Evolutionary conservation across 108 stramenopile species (phyloP).

Genomic region (Chaetoceros tenuissimus): DNA sequence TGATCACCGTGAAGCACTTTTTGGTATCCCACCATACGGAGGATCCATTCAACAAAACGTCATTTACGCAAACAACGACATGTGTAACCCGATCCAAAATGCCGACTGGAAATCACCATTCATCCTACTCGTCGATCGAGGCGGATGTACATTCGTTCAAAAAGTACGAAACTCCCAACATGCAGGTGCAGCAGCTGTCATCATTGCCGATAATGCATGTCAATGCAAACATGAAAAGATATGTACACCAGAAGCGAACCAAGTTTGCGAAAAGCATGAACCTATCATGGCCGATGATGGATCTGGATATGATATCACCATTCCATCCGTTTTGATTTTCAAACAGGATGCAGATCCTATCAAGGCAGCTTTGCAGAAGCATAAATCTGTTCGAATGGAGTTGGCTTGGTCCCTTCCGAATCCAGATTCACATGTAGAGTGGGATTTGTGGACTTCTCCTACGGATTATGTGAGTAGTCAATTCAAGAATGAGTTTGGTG

Average conservation of each 20-base stretch:
- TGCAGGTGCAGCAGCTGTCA: slow-evolving; percentile 78
- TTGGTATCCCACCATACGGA: slow-evolving; percentile 91
- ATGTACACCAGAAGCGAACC: slow-evolving; percentile 25
- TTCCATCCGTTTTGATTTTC: slow-evolving; percentile 79
- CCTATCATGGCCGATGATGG: slow-evolving; percentile 98
- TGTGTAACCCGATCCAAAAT: slow-evolving; percentile 48
- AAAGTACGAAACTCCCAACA: slow-evolving; percentile 93
- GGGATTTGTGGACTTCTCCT: slow-evolving; percentile 83
- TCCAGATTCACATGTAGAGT: slow-evolving; percentile 80
- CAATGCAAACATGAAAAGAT: slow-evolving; percentile 51
- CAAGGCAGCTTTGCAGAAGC: slow-evolving; percentile 39
- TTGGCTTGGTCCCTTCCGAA: slow-evolving; percentile 80
- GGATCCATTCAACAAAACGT: slow-evolving; percentile 70
- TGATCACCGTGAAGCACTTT: slow-evolving; percentile 89
- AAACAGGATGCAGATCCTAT: slow-evolving; percentile 67
- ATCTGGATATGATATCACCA: slow-evolving; percentile 82
- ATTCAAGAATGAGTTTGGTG: slow-evolving; percentile 76
- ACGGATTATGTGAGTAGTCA: slow-evolving; percentile 41
- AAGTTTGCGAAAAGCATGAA: slow-evolving; percentile 59
- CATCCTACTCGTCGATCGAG: slow-evolving; percentile 90
- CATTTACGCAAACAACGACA: slow-evolving; percentile 58
- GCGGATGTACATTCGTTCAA: slow-evolving; percentile 84
- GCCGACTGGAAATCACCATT: slow-evolving; percentile 74
- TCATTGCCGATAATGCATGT: slow-evolving; percentile 91
- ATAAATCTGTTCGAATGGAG: slow-evolving; percentile 62